Evolutionary conservation across 352 stramenopile genomes (phyloP).

Genomic region (Pythium oligandrum): DNA sequence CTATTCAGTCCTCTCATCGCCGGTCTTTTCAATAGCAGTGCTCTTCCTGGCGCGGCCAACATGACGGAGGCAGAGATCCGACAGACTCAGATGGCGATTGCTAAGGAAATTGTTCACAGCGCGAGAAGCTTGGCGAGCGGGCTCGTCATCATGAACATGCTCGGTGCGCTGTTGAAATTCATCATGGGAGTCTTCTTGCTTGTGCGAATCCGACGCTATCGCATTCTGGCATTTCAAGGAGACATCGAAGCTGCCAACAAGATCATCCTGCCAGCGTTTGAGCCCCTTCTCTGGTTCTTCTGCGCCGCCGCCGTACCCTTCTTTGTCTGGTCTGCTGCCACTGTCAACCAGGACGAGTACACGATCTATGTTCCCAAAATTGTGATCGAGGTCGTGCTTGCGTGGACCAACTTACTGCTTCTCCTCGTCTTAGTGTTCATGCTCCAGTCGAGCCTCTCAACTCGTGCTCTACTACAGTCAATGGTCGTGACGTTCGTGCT

Average conservation of each 20-base stretch:
- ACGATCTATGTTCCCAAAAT: slow-evolving; percentile 18
- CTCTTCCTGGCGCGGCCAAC: too few relatives aligned
- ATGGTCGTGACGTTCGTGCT: slow-evolving; percentile 43
- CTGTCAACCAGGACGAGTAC: slow-evolving; percentile 23
- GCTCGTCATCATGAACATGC: too few relatives aligned
- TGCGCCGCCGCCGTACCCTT: slow-evolving; percentile 23
- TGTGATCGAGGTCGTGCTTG: slow-evolving; percentile 38
- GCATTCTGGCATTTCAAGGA: slow-evolving; percentile 34
- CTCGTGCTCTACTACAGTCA: slow-evolving; percentile 34
- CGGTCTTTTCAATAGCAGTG: background rate
- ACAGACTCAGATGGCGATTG: too few relatives aligned
- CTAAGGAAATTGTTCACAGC: too few relatives aligned
- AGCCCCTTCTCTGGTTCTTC: slow-evolving; percentile 50
- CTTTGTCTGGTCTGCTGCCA: slow-evolving; percentile 19
- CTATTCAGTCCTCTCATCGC: slow-evolving; percentile 17
- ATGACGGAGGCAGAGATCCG: too few relatives aligned
- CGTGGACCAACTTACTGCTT: slow-evolving; percentile 51
- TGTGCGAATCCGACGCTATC: slow-evolving; percentile 38
- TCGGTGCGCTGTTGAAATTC: too few relatives aligned
- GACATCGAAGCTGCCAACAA: slow-evolving; percentile 36
- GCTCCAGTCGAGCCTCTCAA: slow-evolving; percentile 50
- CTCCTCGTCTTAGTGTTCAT: slow-evolving; percentile 66
- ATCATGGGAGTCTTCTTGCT: slow-evolving; percentile 18
- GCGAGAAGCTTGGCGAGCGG: too few relatives aligned
- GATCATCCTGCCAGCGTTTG: slow-evolving; percentile 46